A percentile compares a stretch with the other conserved stretches of the same genome.
Evolutionary conservation across 352 stramenopile species (phyloP).

Genomic region (Pythium dissotocum): DNA sequence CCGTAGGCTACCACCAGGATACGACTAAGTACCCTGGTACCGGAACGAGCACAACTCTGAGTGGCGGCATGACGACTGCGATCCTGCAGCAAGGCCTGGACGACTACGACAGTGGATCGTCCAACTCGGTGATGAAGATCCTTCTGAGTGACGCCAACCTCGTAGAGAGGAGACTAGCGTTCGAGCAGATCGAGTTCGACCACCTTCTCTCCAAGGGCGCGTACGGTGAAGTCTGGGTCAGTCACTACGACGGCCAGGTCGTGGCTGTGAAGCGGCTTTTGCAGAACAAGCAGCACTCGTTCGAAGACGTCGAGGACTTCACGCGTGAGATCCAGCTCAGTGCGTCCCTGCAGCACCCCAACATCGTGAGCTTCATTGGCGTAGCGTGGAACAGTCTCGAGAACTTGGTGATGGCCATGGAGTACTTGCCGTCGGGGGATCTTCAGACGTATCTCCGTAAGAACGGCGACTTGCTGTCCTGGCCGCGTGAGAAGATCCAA

Average conservation of each 20-base stretch:
- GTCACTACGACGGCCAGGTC: slow-evolving; percentile 15
- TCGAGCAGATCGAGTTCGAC: slow-evolving; percentile 15
- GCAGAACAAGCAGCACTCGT: neutral
- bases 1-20: neutral
- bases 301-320: slow-evolving; percentile 21
- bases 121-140: slow-evolving; percentile 4
- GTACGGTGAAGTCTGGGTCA: slow-evolving; percentile 32
- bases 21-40: neutral
- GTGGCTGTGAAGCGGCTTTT: slow-evolving; percentile 33
- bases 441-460: neutral
- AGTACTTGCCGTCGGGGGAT: slow-evolving; percentile 15
- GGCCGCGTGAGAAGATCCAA: slow-evolving; percentile 10
- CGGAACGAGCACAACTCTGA: neutral
- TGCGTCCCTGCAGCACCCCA: slow-evolving; percentile 19
- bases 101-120: slow-evolving; percentile 8
- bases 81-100: neutral
- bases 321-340: slow-evolving; percentile 26
- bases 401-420: slow-evolving; percentile 18
- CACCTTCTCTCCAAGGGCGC: slow-evolving; percentile 17
- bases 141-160: slow-evolving; percentile 9
- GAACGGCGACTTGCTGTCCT: slow-evolving; percentile 8
- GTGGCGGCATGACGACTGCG: neutral
- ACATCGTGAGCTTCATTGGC: slow-evolving; percentile 24
- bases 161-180: neutral
- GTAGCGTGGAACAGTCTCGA: slow-evolving; percentile 20